phyloP scores from a whole-genome alignment of 768 basidiomycete genomes.

The Botryobasidium botryosum region DNA sequence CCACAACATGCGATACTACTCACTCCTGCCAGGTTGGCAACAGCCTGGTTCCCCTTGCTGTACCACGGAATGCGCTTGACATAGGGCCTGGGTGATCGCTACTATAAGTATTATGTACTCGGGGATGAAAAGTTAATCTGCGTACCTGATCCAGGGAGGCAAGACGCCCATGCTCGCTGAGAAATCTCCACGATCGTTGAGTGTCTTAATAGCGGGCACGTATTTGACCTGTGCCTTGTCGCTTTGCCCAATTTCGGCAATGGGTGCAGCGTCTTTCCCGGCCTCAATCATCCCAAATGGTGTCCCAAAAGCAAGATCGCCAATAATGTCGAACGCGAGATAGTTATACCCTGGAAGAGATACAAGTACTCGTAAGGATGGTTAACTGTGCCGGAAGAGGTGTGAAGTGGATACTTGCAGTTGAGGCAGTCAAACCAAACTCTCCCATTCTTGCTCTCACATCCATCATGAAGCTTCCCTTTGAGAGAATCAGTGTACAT shows the following conservation, averaged over 20 bases:
- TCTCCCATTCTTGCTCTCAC: conserved; percentile 34
- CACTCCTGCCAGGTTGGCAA: conserved; percentile 52
- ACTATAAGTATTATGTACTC: too few species aligned
- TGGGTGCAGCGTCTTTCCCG: conserved; percentile 53
- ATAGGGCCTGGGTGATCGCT: conserved; percentile 34
- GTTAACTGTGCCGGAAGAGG: not conserved
- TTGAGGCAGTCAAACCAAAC: conserved; percentile 63
- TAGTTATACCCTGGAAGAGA: conserved; percentile 36
- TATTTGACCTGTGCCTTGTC: conserved; percentile 26
- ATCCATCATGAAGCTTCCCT: conserved; percentile 46
- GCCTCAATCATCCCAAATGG: conserved; percentile 80
- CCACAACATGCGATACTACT: not conserved
- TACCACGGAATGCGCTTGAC: conserved; percentile 62
- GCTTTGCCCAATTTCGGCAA: conserved; percentile 26
- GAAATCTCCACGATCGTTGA: conserved; percentile 78
- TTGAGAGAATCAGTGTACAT: conserved; percentile 39
- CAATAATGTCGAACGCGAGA: conserved; percentile 63
- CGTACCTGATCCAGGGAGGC: conserved; percentile 39
- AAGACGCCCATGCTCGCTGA: conserved; percentile 71
- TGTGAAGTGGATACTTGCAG: conserved; percentile 29
- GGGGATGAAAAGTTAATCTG: not conserved
- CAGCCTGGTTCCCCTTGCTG: conserved; percentile 43
- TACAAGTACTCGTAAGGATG: too few species aligned
- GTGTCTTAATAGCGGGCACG: conserved; percentile 68
- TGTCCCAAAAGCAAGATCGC: conserved; percentile 68